phyloP scores from a whole-genome alignment of 2,329 filamentous ascomycete species.

The Trichoderma sp. region DNA sequence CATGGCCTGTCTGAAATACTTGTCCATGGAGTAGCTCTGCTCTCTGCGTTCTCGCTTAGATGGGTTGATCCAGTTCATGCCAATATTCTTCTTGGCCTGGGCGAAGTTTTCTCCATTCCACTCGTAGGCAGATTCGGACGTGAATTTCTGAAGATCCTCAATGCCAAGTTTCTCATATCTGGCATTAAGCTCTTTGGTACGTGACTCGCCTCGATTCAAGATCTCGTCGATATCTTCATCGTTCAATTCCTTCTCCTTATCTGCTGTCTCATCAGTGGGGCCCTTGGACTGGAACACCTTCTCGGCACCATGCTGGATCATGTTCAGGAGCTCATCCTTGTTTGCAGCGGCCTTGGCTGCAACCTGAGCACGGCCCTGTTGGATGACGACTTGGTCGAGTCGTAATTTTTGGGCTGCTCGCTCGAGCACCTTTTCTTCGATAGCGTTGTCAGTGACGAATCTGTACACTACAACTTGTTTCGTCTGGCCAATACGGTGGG shows the following conservation, averaged over 20 bases:
- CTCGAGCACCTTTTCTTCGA: slow-evolving; percentile 97
- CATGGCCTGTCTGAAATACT: slow-evolving; percentile 93
- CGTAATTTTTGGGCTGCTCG: slow-evolving; percentile 95
- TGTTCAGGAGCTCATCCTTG: slow-evolving; percentile 93
- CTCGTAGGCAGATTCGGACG: slow-evolving; percentile 94
- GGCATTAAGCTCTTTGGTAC: slow-evolving; percentile 86
- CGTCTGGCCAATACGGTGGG: slow-evolving; percentile 96
- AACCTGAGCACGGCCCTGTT: slow-evolving; percentile 91
- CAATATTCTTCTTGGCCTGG: slow-evolving; percentile 87
- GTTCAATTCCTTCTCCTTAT: slow-evolving; percentile 65
- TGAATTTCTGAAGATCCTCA: slow-evolving; percentile 97
- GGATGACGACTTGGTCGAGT: slow-evolving; percentile 95
- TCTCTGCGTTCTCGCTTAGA: slow-evolving; percentile 98
- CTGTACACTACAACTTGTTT: slow-evolving; percentile 97
- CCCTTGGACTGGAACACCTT: slow-evolving; percentile 83
- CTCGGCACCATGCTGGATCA: slow-evolving; percentile 99
- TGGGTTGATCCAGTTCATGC: slow-evolving; percentile 95
- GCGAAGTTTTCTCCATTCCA: slow-evolving; percentile 99
- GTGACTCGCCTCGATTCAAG: slow-evolving; percentile 80
- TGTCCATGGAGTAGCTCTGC: slow-evolving; percentile 97
- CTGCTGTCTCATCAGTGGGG: slow-evolving; percentile 61
- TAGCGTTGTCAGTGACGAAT: slow-evolving; percentile 96
- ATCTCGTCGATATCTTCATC: slow-evolving; percentile 93
- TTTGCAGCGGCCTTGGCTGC: slow-evolving; percentile 89
- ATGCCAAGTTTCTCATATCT: slow-evolving; percentile 97